Evolutionary conservation across 805 yeast genomes (phyloP), one percentile per base, ranked within the genome.

Genomic region (Wickerhamomyces canadensis): DNA sequence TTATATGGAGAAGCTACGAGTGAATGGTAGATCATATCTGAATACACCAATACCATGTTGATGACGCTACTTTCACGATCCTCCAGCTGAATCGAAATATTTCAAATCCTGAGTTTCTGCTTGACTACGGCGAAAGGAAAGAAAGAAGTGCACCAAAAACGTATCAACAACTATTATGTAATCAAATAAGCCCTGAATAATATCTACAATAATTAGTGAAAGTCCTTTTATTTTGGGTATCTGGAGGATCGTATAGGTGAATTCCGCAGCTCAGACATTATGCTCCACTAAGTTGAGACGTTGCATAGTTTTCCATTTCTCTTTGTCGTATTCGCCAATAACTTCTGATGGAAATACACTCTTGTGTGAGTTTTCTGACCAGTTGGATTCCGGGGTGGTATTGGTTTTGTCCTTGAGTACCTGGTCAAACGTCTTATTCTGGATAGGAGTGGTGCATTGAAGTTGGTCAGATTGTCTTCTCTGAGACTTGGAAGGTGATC

Each of bases 311-410:
- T 71, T 62, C 84, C 84, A 78, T 52, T 78, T 78, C 52, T 78
- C 85, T 48, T 72, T 61, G 48, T 78, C 85, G 50, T 78, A 78
- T 49, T 76, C 76, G 0, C 84, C 84, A 38, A 78, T 68, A 4
- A 75, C 78, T 11, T 69, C 76, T 28, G 78, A 67, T 1, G 84
- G 84, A 27, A 64, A 67, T 42, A 49, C 70, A 58, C 58, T 74
- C 51, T 29, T 59, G 14, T 45, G 39, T 0, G 57, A 50, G 19
- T 35, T 65, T 12, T 68, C 57, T 3, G 74, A 69, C 44, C 55
- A 48, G 37, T 58, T 62, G 14, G 70, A 64, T 13, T 55, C 58
- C 2, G 62, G 64, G 2, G 57, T 46, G 12, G 52, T 54, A 7
- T 60, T 47, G 0, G 36, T 27, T 15, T 28, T 36, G 21, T 59